These are phyloP conservation scores for Dryas drummondii DNA, from an alignment of 306 rosid genomes.

Conservation along the genomic window DNA sequence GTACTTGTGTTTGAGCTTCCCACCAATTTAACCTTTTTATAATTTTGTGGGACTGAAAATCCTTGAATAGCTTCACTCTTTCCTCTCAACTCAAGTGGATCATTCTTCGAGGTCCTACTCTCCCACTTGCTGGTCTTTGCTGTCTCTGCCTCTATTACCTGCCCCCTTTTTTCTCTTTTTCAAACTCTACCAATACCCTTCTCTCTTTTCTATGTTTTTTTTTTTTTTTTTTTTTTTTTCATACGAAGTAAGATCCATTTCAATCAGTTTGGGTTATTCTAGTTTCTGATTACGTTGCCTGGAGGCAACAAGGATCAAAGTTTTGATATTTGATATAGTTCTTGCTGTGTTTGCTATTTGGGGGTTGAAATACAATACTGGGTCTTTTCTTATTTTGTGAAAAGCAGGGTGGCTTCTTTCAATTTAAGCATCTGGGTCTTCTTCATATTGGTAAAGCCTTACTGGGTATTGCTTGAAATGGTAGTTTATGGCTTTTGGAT, in stretches of 20 bases:
- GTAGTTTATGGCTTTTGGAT: constrained; percentile 39
- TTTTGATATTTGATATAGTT: constrained; percentile 34
- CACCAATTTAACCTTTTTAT: constrained; percentile 54
- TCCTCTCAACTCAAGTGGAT: constrained; percentile 61
- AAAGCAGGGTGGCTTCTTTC: constrained; percentile 31
- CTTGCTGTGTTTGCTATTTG: constrained; percentile 26
- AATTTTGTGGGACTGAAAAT: constrained; percentile 46
- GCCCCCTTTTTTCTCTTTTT: constrained; percentile 38
- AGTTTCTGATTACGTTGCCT: constrained; percentile 26
- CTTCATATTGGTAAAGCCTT: constrained; percentile 30
- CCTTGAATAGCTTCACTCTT: constrained; percentile 15
- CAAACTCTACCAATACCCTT: constrained; percentile 30
- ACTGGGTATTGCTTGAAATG: constrained; percentile 45
- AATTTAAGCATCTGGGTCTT: constrained; percentile 52
- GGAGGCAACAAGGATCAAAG: constrained; percentile 37
- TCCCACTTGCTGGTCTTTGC: constrained; percentile 70
- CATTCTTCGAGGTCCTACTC: constrained; percentile 70
- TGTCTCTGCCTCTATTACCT: constrained; percentile 49
- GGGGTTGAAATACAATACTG: constrained; percentile 32
- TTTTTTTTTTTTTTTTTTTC: constrained; percentile 24
- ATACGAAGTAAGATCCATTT: constrained; percentile 47
- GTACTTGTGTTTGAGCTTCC: constrained; percentile 43
- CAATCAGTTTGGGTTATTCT: constrained; percentile 33
- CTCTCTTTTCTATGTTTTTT: constrained; percentile 32
- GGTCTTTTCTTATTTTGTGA: constrained; percentile 25